Conservation (phyloP, 208 protist species). For the Leishmania lainsoni region DNA sequence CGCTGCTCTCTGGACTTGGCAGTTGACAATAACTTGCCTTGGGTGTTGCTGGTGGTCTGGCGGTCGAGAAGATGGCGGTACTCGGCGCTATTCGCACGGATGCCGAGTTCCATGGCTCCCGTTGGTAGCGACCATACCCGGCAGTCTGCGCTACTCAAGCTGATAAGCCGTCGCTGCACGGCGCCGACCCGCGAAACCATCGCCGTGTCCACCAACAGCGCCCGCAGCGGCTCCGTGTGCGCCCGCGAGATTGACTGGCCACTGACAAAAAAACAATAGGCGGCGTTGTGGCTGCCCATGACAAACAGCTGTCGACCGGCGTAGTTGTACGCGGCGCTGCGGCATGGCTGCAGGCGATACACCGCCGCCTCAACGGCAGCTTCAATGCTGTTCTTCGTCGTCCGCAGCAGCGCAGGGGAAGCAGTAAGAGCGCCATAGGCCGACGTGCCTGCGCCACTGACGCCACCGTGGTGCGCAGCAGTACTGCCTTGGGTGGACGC, state of each 20-base stretch:
- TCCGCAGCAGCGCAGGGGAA: slow-evolving; percentile 21
- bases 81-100: slow-evolving; percentile 67
- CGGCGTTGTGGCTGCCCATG: slow-evolving; percentile 66
- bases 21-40: neutral
- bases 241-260: slow-evolving; percentile 52
- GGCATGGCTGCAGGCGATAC: slow-evolving; percentile 42
- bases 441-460: neutral
- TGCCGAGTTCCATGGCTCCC: slow-evolving; percentile 59
- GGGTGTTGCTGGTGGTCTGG: slow-evolving; percentile 25
- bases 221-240: slow-evolving; percentile 52
- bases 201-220: slow-evolving; percentile 42
- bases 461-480: neutral
- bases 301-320: slow-evolving; percentile 59
- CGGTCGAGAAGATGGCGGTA: slow-evolving; percentile 49
- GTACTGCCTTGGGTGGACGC: neutral
- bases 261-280: slow-evolving; percentile 69
- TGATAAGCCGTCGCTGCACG: slow-evolving; percentile 47
- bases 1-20: neutral
- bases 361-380: slow-evolving; percentile 35
- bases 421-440: neutral
- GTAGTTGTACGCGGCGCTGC: slow-evolving; percentile 66
- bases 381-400: slow-evolving; percentile 43
- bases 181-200: neutral
- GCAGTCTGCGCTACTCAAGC: slow-evolving; percentile 57
- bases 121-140: slow-evolving; percentile 57